These are phyloP conservation scores for Xylaria sp. DNA, from an alignment of 2,329 filamentous ascomycete genomes.

Conservation along the genomic window DNA sequence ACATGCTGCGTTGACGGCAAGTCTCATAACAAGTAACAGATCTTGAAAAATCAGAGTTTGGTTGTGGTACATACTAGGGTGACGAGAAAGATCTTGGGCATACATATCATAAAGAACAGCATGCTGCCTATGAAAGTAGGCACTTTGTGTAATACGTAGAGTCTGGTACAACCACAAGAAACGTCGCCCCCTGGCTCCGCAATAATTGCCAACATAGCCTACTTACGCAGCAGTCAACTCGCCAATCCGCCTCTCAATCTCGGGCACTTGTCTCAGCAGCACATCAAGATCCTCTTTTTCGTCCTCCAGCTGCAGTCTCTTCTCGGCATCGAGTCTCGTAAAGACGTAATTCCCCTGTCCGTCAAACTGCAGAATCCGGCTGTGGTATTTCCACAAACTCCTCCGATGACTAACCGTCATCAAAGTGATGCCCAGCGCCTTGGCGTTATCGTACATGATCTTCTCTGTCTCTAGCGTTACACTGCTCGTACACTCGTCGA, in stretches of 20 bases:
- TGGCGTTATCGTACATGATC: slow-evolving; percentile 97
- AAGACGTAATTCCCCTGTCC: slow-evolving; percentile 94
- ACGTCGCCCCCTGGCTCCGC: background rate
- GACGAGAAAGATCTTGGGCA: background rate
- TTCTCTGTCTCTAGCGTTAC: slow-evolving; percentile 97
- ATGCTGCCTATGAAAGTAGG: background rate
- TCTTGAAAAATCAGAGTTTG: no score
- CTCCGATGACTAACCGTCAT: slow-evolving; percentile 96
- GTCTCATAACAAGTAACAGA: no score
- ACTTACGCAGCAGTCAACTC: slow-evolving; percentile 71
- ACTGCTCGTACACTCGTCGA: slow-evolving; percentile 95
- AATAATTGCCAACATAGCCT: slow-evolving; percentile 2
- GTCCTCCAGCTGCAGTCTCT: slow-evolving; percentile 86
- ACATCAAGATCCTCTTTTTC: slow-evolving; percentile 96
- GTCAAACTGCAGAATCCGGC: slow-evolving; percentile 94
- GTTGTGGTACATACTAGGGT: no score
- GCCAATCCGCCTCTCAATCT: slow-evolving; percentile 84
- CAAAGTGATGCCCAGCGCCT: slow-evolving; percentile 88
- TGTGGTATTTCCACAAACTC: slow-evolving; percentile 97
- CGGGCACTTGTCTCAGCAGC: slow-evolving; percentile 84
- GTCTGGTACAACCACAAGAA: slow-evolving; percentile 13
- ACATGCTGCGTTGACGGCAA: no score
- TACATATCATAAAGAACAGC: background rate
- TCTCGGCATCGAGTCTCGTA: slow-evolving; percentile 88
- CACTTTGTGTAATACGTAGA: background rate